Evolutionary conservation across 805 yeast species (phyloP).

Genomic region (Ogataea paraovalis): DNA sequence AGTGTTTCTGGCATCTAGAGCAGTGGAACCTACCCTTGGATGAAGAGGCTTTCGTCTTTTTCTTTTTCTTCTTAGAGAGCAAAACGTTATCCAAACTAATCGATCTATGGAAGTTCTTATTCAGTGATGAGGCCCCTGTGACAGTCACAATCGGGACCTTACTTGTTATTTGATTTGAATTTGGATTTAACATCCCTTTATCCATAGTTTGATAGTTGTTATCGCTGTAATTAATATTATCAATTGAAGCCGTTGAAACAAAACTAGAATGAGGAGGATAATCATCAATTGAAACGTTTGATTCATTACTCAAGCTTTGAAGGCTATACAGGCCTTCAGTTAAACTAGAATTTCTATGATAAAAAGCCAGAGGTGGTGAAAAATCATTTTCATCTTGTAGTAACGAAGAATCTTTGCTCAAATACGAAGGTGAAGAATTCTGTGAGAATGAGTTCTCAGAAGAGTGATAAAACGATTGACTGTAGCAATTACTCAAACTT

Average conservation of each 20-base stretch:
- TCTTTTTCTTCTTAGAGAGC: neutral
- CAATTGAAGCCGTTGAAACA: neutral
- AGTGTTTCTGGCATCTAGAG: conserved; percentile 9
- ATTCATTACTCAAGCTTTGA: neutral
- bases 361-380: neutral
- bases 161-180: too few relatives aligned
- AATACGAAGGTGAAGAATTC: neutral
- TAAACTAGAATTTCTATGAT: neutral
- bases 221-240: neutral
- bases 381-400: neutral
- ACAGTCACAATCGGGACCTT: too few relatives aligned
- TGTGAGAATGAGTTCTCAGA: neutral
- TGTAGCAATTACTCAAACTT: neutral
- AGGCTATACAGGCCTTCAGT: neutral
- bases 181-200: too few relatives aligned
- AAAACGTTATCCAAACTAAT: neutral
- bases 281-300: neutral
- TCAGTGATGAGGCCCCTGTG: neutral
- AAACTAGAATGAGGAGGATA: neutral
- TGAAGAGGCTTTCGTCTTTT: neutral
- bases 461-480: neutral
- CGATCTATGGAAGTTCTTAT: neutral
- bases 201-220: neutral
- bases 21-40: conserved; percentile 12
- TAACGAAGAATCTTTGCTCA: neutral